Evolutionary conservation across 768 basidiomycete species (phyloP), one percentile per base, ranked within the genome.

Genomic region (Auricularia sp.): DNA sequence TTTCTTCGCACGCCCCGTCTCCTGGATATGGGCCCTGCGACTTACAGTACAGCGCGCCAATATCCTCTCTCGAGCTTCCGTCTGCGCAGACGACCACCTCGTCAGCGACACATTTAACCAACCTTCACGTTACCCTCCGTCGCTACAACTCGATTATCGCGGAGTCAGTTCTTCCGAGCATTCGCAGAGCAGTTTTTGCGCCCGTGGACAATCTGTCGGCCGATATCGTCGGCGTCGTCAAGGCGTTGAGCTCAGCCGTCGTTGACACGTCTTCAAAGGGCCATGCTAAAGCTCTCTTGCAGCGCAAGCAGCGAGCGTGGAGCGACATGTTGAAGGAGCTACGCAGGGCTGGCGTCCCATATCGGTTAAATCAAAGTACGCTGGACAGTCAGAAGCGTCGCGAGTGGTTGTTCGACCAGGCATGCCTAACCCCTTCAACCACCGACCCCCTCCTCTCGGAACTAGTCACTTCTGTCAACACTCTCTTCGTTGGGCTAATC

Each of bases 261-360:
- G 23, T 59, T 16, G 77, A 78, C 64, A 68, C 74, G 47, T 76
- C 77, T 3, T 65, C 72, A 65, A 90, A 85, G 76, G 74, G 36
- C 75, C 83, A 81, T 68, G 80, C 76, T 62, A 95, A 94, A 72
- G 84, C 86, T 23, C 75, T 98, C 10, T 78, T 90, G 47, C 83
- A 84, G 3, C 84, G 91, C 60, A 99, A 98, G 77, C 80, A 90
- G 66, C 91, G 91, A 71, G 94, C 94, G 0, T 93, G 88, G 84
- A 87, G 88, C 34, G 94, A 98, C 71, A 78, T 97, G 21, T 77
- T 97, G 67, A 96, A 93, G 74, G 93, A 94, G 71, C 77, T 97
- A 62, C 91, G 91, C 72, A 81, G 83, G 1, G 78, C 83, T 21
- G 97, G 97, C 21, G 80, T 98, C 62, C 78, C 91, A 0, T 74